Evolutionary conservation across 148 eudicot genomes (phyloP), one percentile per base, ranked within the genome.

Genomic region (Cornus florida): DNA sequence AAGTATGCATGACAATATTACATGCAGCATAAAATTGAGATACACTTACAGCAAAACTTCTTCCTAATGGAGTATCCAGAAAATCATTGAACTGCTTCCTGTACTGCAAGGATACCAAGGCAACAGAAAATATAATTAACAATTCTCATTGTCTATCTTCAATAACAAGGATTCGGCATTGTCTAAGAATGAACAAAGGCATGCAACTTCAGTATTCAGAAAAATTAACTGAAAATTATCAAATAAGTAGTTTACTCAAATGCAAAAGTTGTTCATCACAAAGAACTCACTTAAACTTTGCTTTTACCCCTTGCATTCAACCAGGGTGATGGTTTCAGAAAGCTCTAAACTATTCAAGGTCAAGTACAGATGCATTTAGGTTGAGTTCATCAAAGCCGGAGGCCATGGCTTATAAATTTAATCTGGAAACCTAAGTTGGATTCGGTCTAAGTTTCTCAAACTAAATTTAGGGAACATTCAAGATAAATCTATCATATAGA

Each of bases 51-150:
- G 90, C 71, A 67, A 80, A 87, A 79, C 88, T 88, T 77, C 81
- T 87, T 69, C 99, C 98, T 67, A 96, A 17, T 7, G 98, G 97
- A 67, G 98, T 82, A 68, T 91, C 88, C 77, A 89, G 77, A 84
- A 93, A 89, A 82, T 87, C 88, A 85, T 70, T 84, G 33, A 96
- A 64, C 81, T 91, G 91, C 89, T 83, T 93, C 88, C 92, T 91
- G 83, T 93, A 93, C 99, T 96, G 98, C 92, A 93, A 87, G 59
- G 67, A 78, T 67, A 81, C 28, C 75, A 78, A 86, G 66, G 19
- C 17, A 75, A 35, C 24, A 65, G 12, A 12, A 57, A 4, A 62
- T 5, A n/a, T 56, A 71, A 75, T 79, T 46, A 83, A 32, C 48
- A 67, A 59, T 33, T 43, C 62, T 13, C 1, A 57, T 19, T 57